phyloP scores from a whole-genome alignment of 78 protist species.

The slime mould (Dictyostelium discoideum) region DNA sequence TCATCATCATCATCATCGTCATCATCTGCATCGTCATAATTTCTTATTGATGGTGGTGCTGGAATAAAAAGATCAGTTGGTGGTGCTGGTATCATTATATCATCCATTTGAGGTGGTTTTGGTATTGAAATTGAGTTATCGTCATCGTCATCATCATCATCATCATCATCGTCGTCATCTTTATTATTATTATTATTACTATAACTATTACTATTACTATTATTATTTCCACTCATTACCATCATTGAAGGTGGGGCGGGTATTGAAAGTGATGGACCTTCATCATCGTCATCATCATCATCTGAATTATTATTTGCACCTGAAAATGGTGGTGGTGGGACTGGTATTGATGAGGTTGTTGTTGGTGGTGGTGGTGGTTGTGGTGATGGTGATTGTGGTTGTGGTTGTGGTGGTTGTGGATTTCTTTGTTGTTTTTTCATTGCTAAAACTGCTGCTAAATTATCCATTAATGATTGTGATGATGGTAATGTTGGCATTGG shows the following conservation, averaged over 20 bases:
- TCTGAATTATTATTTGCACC: not conserved
- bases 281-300: slow-evolving; percentile 11
- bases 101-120: slow-evolving; percentile 15
- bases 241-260: slow-evolving; percentile 5
- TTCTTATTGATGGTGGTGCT: slow-evolving; percentile 29
- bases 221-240: not conserved
- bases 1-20: slow-evolving; percentile 76
- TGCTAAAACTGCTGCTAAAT: not conserved
- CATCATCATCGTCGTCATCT: slow-evolving; percentile 26
- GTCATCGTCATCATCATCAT: slow-evolving; percentile 9
- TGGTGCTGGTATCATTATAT: slow-evolving; percentile 47
- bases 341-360: not conserved
- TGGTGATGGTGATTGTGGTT: not conserved
- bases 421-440: not conserved
- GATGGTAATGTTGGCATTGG: slow-evolving; percentile 9
- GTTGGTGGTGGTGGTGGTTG: not conserved
- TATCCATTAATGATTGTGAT: slow-evolving; percentile 9
- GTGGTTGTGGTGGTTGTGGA: not conserved
- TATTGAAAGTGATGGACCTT: not conserved
- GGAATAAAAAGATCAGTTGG: not conserved
- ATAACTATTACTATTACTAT: not conserved
- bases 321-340: slow-evolving; percentile 15
- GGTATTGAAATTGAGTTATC: not conserved
- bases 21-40: slow-evolving; percentile 29
- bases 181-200: not conserved